Evolutionary conservation across 139 green algal genomes (phyloP), one percentile per base, ranked within the genome.

Genomic region (Chlamydomonas sphaeroides): DNA sequence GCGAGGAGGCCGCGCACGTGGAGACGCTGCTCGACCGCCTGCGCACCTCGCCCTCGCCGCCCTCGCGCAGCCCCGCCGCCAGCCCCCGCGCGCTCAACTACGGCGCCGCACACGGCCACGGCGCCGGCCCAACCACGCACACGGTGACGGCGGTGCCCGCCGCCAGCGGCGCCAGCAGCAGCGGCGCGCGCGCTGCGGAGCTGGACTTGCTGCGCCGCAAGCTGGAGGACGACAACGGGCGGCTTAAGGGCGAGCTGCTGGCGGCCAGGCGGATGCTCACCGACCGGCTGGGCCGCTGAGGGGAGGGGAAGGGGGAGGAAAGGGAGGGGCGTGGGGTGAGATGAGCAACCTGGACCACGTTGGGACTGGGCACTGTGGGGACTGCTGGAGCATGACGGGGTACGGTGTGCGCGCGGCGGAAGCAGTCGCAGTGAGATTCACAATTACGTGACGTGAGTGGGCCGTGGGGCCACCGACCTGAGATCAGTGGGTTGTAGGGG

Each of bases 21-120:
- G 77, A 84, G 65, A 48, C 65, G 28, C 77, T 84, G 25, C 75
- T 84, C 65, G 77, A 84, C 77, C 63, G 65, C 49, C 77, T 84
- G 33, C 77, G 77, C 35, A 49, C 41, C 48, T 76, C 65, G 65
- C 48, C 77, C 41, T 65, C 65, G 36, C 65, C 77, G 26, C 65
- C 65, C 15, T 36, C n/a, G 65, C 65, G 32, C 63, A 76, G 77
- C 65, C 57, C 75, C 32, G 10, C 25, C 42, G 6, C 21, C 45
- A 82, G 75, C 75, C 75, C 74, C 3, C 75, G 75, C 45, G 59
- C 30, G 7, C 33, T 18, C 23, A 69, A 8, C 33, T 3, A 69
- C 62, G 65, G 14, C 35, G 35, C 36, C 35, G 35, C 35, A 4
- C 0, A 14, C 63, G 63, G 33, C 57, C 4, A 45, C 28, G 56